Percentiles rank a stretch among this genome's conserved stretches.
Conservation (phyloP, 2,329 filamentous ascomycete species). For the Penicillium sp. region DNA sequence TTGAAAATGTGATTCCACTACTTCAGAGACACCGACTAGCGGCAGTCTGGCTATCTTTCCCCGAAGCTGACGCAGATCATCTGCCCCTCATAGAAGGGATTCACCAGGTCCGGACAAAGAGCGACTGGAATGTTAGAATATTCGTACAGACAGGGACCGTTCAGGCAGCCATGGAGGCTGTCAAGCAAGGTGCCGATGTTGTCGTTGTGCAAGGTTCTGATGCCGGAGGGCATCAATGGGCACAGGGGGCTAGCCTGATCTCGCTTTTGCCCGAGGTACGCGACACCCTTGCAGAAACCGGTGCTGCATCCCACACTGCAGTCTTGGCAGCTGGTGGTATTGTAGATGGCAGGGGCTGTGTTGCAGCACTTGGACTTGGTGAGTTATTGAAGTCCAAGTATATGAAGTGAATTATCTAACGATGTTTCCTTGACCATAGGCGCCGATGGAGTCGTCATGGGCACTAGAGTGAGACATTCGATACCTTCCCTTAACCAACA, state of each 20-base stretch:
- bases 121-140: slow-evolving; percentile 45
- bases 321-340: slow-evolving; percentile 64
- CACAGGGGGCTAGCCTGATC: slow-evolving; percentile 55
- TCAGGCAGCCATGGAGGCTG: slow-evolving; percentile 52
- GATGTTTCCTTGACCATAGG: slow-evolving; percentile 6
- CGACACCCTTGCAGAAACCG: slow-evolving; percentile 41
- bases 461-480: slow-evolving; percentile 16
- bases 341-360: slow-evolving; percentile 55
- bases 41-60: slow-evolving; percentile 69
- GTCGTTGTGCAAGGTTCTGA: slow-evolving; percentile 64
- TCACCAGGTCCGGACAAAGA: slow-evolving; percentile 27
- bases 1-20: slow-evolving; percentile 47
- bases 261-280: slow-evolving; percentile 59
- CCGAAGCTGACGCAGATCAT: slow-evolving; percentile 42
- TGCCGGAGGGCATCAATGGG: slow-evolving; percentile 64
- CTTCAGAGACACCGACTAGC: slow-evolving; percentile 56
- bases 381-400: background rate
- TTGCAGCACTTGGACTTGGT: slow-evolving; percentile 59
- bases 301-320: slow-evolving; percentile 30
- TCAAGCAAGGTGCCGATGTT: slow-evolving; percentile 55
- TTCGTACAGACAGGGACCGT: slow-evolving; percentile 66
- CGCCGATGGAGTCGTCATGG: slow-evolving; percentile 23
- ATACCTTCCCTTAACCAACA: background rate
- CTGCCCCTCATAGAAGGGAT: slow-evolving; percentile 32
- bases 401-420: background rate